phyloP scores from a whole-genome alignment of 805 yeast genomes.

The Candida sakaeoensis region DNA sequence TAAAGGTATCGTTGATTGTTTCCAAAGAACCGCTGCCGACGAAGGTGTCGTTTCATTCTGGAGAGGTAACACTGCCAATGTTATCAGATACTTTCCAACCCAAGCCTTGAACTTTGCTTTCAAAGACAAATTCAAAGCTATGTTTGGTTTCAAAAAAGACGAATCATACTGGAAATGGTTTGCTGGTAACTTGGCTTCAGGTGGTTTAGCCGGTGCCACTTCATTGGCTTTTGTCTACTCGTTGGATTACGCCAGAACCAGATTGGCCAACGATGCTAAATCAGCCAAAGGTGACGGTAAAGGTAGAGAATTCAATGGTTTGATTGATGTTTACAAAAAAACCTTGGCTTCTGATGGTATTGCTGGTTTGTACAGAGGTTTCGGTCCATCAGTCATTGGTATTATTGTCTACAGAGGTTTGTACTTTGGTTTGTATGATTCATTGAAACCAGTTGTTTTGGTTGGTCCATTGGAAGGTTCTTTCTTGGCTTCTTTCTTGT shows the following conservation, averaged over 20 bases:
- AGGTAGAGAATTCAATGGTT: slow-evolving; percentile 91
- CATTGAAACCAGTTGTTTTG: slow-evolving; percentile 90
- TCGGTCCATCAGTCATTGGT: slow-evolving; percentile 97
- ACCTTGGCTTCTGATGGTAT: slow-evolving; percentile 93
- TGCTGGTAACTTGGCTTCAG: slow-evolving; percentile 97
- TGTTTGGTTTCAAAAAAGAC: slow-evolving; percentile 96
- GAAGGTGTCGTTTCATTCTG: slow-evolving; percentile 94
- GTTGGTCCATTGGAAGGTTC: slow-evolving; percentile 93
- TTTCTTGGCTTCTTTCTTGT: slow-evolving; percentile 91
- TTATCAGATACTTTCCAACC: slow-evolving; percentile 98
- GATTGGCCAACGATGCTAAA: slow-evolving; percentile 98
- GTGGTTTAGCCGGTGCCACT: slow-evolving; percentile 98
- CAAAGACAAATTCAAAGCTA: slow-evolving; percentile 93
- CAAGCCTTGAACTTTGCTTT: slow-evolving; percentile 98
- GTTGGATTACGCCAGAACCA: slow-evolving; percentile 96
- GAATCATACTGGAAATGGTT: slow-evolving; percentile 93
- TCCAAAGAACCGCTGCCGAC: slow-evolving; percentile 88
- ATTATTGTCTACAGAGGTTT: slow-evolving; percentile 98
- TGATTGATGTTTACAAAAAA: slow-evolving; percentile 93
- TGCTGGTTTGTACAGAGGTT: slow-evolving; percentile 99
- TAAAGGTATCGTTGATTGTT: slow-evolving; percentile 90
- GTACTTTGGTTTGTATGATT: slow-evolving; percentile 97
- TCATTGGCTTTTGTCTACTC: slow-evolving; percentile 92
- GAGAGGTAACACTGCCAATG: slow-evolving; percentile 99
- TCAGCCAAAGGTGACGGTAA: slow-evolving; percentile 80